Conservation (phyloP, 75 land plant species). For the Isoetes taiwanensis region DNA sequence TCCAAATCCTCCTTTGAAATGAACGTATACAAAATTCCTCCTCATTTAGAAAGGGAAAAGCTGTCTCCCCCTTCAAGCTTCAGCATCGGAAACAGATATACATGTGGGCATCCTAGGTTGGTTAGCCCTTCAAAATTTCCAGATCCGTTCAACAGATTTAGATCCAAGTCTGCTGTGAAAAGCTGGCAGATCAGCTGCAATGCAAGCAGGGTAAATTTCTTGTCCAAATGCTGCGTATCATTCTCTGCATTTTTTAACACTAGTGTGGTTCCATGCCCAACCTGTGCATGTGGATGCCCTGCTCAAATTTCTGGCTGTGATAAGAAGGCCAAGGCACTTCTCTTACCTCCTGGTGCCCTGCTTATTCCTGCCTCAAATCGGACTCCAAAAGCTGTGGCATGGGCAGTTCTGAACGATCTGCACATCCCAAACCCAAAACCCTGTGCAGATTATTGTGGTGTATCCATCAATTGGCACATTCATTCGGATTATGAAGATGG, state of each 20-base stretch:
- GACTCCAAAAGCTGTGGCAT: constrained; percentile 41
- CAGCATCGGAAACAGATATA: constrained; percentile 16
- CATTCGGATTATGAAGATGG: constrained; percentile 50
- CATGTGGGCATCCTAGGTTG: constrained; percentile 53
- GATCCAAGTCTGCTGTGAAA: constrained; percentile 35
- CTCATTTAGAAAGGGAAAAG: constrained; percentile 10
- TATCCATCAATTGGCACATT: constrained; percentile 88
- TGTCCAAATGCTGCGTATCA: constrained; percentile 70
- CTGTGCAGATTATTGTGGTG: constrained; percentile 78
- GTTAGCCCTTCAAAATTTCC: constrained; percentile 51
- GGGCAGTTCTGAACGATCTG: constrained; percentile 42
- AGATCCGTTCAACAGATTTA: constrained; percentile 42
- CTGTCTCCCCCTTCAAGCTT: background rate
- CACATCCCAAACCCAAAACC: constrained; percentile 39
- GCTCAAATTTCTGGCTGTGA: constrained; percentile 25
- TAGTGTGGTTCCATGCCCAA: constrained; percentile 63
- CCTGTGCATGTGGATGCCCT: constrained; percentile 78
- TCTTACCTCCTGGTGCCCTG: constrained; percentile 53
- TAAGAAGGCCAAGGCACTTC: constrained; percentile 27
- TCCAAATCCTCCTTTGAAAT: constrained; percentile 59
- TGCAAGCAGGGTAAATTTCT: constrained; percentile 16
- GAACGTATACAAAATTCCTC: constrained; percentile 65
- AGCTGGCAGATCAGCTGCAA: constrained; percentile 88
- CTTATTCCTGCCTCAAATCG: constrained; percentile 58
- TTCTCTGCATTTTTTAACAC: constrained; percentile 76